Percentiles rank a stretch among this genome's conserved stretches.
These are phyloP conservation scores for Marasmius fiardii DNA, from an alignment of 1,284 basidiomycete genomes.

Conservation along the genomic window DNA sequence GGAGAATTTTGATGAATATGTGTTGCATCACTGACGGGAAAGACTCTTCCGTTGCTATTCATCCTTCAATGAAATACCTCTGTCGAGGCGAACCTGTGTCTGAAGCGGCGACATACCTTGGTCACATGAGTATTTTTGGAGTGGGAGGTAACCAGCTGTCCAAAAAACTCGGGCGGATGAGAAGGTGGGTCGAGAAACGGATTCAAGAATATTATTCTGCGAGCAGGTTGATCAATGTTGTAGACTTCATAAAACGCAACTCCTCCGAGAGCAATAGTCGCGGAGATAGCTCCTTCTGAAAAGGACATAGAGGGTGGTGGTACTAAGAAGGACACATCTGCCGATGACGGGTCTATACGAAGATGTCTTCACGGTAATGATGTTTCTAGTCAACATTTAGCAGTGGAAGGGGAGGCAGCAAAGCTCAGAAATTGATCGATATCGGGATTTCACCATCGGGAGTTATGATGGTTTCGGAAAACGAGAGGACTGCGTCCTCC, in stretches of 20 bases:
- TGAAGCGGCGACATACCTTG: conserved; percentile 31
- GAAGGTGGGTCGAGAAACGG: conserved; percentile 26
- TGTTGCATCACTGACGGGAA: conserved; percentile 40
- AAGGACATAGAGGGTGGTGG: conserved; percentile 14
- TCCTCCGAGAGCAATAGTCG: conserved; percentile 15
- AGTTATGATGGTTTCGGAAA: no score
- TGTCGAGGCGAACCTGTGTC: conserved; percentile 33
- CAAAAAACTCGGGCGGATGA: conserved; percentile 24
- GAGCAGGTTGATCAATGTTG: conserved; percentile 15
- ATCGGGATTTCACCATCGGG: no score
- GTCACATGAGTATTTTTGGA: conserved; percentile 25
- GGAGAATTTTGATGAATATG: conserved; percentile 45
- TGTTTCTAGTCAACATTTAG: conserved; percentile 20
- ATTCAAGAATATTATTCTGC: conserved; percentile 27
- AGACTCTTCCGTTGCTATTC: conserved; percentile 22
- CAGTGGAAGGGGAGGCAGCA: conserved; percentile 31
- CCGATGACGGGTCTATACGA: conserved; percentile 28
- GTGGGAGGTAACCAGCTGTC: conserved; percentile 30
- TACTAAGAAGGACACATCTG: conserved; percentile 29
- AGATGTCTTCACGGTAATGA: conserved; percentile 21
- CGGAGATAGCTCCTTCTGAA: conserved; percentile 12
- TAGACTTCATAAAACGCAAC: conserved; percentile 10
- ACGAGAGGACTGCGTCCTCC: no score
- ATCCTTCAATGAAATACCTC: conserved; percentile 29
- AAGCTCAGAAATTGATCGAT: no score